These are phyloP conservation scores for Cadophora sp. DNA, from an alignment of 2,329 filamentous ascomycete species.

Conservation along the genomic window DNA sequence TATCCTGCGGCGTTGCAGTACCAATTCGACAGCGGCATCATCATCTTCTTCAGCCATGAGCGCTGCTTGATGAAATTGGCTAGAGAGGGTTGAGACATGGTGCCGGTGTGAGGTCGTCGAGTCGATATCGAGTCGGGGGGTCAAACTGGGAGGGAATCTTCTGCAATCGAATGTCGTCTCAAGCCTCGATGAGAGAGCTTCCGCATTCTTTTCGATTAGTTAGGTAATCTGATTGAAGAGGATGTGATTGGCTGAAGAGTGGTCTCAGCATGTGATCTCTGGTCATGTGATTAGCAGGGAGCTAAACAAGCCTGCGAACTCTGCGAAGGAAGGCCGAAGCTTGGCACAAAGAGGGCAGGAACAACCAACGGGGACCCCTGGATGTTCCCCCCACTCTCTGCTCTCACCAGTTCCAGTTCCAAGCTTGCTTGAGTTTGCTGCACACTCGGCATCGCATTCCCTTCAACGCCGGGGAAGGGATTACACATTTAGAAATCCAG, in stretches of 20 bases:
- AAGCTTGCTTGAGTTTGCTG: background rate
- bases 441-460: conserved; percentile 2
- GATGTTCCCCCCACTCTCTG: background rate
- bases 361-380: background rate
- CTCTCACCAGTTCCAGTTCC: background rate
- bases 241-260: background rate
- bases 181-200: background rate
- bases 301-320: background rate
- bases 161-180: background rate
- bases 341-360: conserved; percentile 2
- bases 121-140: conserved; percentile 15
- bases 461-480: background rate
- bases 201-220: conserved; percentile 13
- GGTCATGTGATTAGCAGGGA: background rate
- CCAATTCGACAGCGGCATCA: conserved; percentile 86
- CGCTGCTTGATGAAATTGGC: conserved; percentile 80
- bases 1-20: conserved; percentile 91
- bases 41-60: conserved; percentile 81
- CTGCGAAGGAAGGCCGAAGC: background rate
- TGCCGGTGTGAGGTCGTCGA: conserved; percentile 30
- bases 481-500: background rate
- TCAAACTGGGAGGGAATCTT: background rate
- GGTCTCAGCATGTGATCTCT: background rate
- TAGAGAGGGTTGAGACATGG: conserved; percentile 58
- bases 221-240: conserved; percentile 13